Evolutionary conservation across 1,284 basidiomycete species (phyloP).

Genomic region (Ustilago esculenta): DNA sequence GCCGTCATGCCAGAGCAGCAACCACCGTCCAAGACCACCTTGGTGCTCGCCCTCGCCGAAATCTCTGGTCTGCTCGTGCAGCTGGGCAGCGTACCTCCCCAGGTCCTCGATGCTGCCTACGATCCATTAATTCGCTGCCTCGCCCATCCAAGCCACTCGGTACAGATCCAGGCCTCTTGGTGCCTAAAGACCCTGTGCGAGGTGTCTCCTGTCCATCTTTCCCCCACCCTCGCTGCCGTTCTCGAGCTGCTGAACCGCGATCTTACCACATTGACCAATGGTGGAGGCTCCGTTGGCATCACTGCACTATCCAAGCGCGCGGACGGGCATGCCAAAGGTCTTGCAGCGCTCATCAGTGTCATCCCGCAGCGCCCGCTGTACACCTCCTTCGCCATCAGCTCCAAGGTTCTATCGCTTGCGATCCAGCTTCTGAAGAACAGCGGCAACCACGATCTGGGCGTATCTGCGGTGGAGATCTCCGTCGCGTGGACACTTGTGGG

Average conservation of each 20-base stretch:
- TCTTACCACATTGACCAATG: conserved; percentile 69
- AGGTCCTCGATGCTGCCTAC: conserved; percentile 85
- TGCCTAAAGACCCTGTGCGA: conserved; percentile 88
- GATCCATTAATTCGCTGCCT: conserved; percentile 87
- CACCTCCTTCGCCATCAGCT: conserved; percentile 89
- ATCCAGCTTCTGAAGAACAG: conserved; percentile 88
- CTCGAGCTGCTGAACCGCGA: conserved; percentile 85
- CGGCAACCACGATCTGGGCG: conserved; percentile 85
- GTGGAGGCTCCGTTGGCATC: conserved; percentile 64
- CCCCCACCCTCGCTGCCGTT: conserved; percentile 78
- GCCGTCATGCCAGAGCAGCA: conserved; percentile 86
- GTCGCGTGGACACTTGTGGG: conserved; percentile 94
- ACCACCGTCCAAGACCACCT: conserved; percentile 76
- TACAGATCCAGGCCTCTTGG: conserved; percentile 86
- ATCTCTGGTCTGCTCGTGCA: conserved; percentile 85
- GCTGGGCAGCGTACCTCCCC: conserved; percentile 88
- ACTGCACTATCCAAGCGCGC: conserved; percentile 80
- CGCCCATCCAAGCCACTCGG: conserved; percentile 84
- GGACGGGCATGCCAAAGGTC: conserved; percentile 86
- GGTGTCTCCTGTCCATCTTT: conserved; percentile 83
- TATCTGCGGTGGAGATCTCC: conserved; percentile 86
- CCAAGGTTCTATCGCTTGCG: conserved; percentile 89
- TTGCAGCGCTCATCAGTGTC: conserved; percentile 85
- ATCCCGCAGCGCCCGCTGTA: conserved; percentile 89
- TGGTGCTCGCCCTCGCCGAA: conserved; percentile 83